A percentile compares a stretch with the other conserved stretches of the same genome.
Conservation (phyloP, 1,284 basidiomycete species). For the Peniophora sp. region DNA sequence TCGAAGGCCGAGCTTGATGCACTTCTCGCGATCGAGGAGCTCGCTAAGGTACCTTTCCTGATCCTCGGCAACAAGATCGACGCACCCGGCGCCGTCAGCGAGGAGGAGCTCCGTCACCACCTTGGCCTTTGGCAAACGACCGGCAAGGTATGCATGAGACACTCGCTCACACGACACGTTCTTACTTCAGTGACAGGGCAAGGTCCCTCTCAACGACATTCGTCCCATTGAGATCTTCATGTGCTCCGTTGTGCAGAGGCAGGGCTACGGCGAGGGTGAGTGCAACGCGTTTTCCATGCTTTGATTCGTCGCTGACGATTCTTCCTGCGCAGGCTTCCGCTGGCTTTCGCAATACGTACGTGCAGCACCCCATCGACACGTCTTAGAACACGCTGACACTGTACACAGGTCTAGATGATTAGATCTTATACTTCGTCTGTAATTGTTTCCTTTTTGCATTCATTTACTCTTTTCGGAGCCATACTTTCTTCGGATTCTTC, state of each 20-base stretch:
- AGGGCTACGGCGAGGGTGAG: slow-evolving; percentile 94
- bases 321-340: slow-evolving; percentile 64
- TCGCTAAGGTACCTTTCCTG: slow-evolving; percentile 95
- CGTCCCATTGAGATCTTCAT: slow-evolving; percentile 99
- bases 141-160: slow-evolving; percentile 72
- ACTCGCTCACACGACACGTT: background rate
- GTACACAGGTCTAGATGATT: slow-evolving; percentile 19
- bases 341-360: slow-evolving; percentile 96
- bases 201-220: slow-evolving; percentile 94
- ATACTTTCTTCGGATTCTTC: too few species aligned
- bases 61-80: slow-evolving; percentile 99
- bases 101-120: slow-evolving; percentile 95
- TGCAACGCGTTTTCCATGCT: background rate
- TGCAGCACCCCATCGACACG: slow-evolving; percentile 7
- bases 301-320: slow-evolving; percentile 6
- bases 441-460: too few species aligned
- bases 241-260: slow-evolving; percentile 99
- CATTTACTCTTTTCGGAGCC: too few species aligned
- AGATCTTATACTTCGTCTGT: too few species aligned
- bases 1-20: slow-evolving; percentile 97
- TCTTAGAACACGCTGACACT: slow-evolving; percentile 2
- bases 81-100: slow-evolving; percentile 93
- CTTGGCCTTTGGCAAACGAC: slow-evolving; percentile 98
- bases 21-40: slow-evolving; percentile 89
- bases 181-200: slow-evolving; percentile 55